Percentiles rank a stretch among this genome's conserved stretches.
phyloP scores from a whole-genome alignment of 192 early-diverging fungal species.

The Backusella sp. region DNA sequence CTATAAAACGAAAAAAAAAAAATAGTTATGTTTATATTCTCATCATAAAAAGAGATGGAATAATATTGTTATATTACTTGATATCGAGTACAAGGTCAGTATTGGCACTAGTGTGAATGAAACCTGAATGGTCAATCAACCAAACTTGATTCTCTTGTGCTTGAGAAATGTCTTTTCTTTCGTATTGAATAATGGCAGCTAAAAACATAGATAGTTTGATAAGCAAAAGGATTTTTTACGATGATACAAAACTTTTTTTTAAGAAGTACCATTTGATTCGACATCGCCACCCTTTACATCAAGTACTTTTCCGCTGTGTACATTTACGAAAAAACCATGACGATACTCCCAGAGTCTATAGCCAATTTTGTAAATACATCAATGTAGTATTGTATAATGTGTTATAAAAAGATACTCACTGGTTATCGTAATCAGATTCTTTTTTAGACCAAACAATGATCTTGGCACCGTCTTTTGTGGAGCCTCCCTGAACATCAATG shows the following conservation, averaged over 20 bases:
- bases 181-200: slow-evolving; percentile 26
- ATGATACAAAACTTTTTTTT: background rate
- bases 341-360: slow-evolving; percentile 24
- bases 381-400: background rate
- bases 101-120: slow-evolving; percentile 20
- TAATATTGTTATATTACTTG: background rate
- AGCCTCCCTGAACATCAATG: slow-evolving; percentile 22
- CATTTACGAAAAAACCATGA: slow-evolving; percentile 20
- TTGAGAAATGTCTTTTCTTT: slow-evolving; percentile 4
- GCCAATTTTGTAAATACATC: background rate
- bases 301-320: slow-evolving; percentile 25
- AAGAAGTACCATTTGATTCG: background rate
- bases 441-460: slow-evolving; percentile 25
- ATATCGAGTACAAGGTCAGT: slow-evolving; percentile 25
- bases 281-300: slow-evolving; percentile 24
- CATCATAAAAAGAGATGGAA: background rate
- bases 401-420: background rate
- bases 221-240: background rate
- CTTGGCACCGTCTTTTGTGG: slow-evolving; percentile 19
- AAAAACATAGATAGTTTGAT: background rate
- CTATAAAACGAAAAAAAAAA: background rate
- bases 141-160: slow-evolving; percentile 15
- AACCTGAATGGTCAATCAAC: slow-evolving; percentile 17
- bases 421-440: slow-evolving; percentile 7
- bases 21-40: too few relatives aligned